Base-by-base conservation (phyloP, 1,284 basidiomycete genomes). In the Ganoderma meredithae region DNA sequence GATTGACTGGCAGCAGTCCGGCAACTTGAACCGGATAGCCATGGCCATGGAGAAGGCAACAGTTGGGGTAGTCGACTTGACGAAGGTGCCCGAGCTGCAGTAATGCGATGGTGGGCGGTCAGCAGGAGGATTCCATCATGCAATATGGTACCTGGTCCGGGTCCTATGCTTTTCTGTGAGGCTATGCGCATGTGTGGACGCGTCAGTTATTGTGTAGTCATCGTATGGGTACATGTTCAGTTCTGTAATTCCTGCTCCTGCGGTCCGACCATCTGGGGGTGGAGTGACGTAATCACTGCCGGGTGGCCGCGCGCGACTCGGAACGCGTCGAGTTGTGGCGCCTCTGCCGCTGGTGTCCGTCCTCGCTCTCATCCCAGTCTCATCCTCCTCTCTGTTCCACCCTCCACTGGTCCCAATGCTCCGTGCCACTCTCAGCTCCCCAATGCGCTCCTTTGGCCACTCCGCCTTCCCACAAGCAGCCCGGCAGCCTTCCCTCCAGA, bases 1-100 rank as follows among this genome's bases (percentile, higher is more conserved):
- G 76, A 85, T 91, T 62, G 86, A 86, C 67, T 91, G 89, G 89
- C 88, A 90, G 62, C 75, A 79, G 62, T 69, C 73, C 65, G 81
- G 81, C 25, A 76, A 81, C 25, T 72, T 85, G 64, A 85, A 88
- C 74, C 84, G 88, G n/a, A 82, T 91, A 71, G 87, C 86, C 1
- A 75, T 90, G 71, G 86, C 87, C 12, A 76, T 90, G 62, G 87
- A 89, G 77, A 85, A 83, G 63, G 80, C 82, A 53, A 76, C 82
- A 47, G 86, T 90, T 27, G 87, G 83, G 13, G 81, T 90, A 19
- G 81, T 89, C 40, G 88, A 90, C 74, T 77, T 85, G 36, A 78
- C 79, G 13, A 81, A 81, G 73, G 81, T 89, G 68, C 81, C 84
- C 25, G 72, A 75, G 25, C 64, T 81, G 44, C 76, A 74, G 60